Evolutionary conservation across 1,284 basidiomycete genomes (phyloP).

Genomic region (Leccinum ambiguum): DNA sequence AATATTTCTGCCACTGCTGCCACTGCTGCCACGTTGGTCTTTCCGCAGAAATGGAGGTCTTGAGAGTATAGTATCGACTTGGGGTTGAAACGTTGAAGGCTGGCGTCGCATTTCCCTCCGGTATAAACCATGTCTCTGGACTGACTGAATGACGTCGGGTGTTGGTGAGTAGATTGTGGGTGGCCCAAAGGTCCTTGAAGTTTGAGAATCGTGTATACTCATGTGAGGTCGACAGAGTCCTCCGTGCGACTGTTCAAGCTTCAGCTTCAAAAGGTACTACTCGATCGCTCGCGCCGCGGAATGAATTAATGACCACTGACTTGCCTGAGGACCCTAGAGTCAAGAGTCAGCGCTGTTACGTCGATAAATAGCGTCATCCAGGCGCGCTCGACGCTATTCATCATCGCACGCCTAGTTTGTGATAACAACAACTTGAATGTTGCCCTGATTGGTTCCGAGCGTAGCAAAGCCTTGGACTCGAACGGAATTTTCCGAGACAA

Average conservation of each 20-base stretch:
- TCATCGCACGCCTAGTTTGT: no score
- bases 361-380: not conserved
- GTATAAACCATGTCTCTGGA: constrained; percentile 12
- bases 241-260: not conserved
- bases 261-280: not conserved
- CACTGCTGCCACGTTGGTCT: constrained; percentile 25
- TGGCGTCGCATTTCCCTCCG: constrained; percentile 27
- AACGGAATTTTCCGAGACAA: not conserved
- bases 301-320: not conserved
- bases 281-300: not conserved
- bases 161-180: constrained; percentile 18
- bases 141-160: constrained; percentile 11
- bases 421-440: not conserved
- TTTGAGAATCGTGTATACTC: not conserved
- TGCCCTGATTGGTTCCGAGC: not conserved
- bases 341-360: not conserved
- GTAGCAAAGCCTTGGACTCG: not conserved
- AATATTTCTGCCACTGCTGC: constrained; percentile 21
- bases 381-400: not conserved
- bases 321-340: not conserved
- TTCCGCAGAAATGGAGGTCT: constrained; percentile 24
- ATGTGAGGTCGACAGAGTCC: not conserved
- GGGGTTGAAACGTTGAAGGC: constrained; percentile 20
- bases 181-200: not conserved
- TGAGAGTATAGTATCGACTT: constrained; percentile 15